Base-by-base conservation (phyloP, 169 alveolate genomes). In the Theileria annulata region DNA sequence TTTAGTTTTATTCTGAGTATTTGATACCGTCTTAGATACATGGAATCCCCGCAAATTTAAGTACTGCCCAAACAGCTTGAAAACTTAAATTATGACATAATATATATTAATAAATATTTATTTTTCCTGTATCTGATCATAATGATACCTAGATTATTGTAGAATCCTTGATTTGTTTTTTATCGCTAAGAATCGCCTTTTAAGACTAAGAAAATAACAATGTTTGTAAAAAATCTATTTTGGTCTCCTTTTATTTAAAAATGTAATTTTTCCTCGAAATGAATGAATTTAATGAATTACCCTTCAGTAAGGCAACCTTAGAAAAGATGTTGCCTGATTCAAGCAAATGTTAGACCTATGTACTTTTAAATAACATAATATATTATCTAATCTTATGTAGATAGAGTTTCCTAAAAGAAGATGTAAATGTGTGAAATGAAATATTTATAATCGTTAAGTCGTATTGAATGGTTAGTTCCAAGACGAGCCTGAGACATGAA, bases 31-130 rank as follows among this genome's bases (percentile, higher is more conserved):
- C 13, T 42, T 42, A 42, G 13, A 56, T 56, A 21, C 35, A 25
- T 56, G 35, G 66, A 56, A 56, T 56, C 66, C 66, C 66, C 66
- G 66, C 66, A 56, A 56, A 56, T 56, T 19, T 56, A 25, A 56
- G 66, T 56, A 56, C 66, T 56, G 66, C 27, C 15, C 17, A 56
- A 56, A 21, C 2, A 10, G 15, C 31, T 13, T 56, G 33, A 42
- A 42, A 42, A 42, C 51, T 10, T 42, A 42, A 42, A 42, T 42
- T 42, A 42, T 42, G 51, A 3, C 51, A 42, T 42, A 42, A 42
- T 42, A 42, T 42, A 42, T 42, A 42, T 42, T 42, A 42, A 56
- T 56, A 56, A 56, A 56, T 25, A 56, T 13, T 56, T 56, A 56
- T 21, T 56, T 19, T 56, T 56, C 31, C 35, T 3, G 3, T 42